Base-by-base conservation (phyloP, 2,329 filamentous ascomycete genomes). In the Exophiala sideris region DNA sequence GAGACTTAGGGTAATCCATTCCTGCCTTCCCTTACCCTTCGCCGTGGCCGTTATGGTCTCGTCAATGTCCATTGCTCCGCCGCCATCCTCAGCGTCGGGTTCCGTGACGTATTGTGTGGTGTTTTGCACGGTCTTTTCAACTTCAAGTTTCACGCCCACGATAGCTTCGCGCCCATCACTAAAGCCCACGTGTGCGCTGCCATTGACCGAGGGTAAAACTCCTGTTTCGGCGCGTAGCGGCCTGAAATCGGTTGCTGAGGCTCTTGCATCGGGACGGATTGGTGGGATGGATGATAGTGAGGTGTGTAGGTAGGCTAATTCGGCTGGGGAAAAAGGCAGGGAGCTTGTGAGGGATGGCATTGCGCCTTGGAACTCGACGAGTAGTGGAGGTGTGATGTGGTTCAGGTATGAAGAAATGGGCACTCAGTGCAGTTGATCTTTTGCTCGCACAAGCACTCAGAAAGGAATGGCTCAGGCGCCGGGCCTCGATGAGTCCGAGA, bases 151-250 rank as follows among this genome's bases (percentile, higher is more conserved):
- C 57, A 96, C 86, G 42, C 94, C 94, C 5, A 96, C 94, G 57
- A 99, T 87, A 5, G 94, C 94, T 72, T 99, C 94, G 1, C 91
- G 95, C 47, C 94, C 94, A 70, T 99, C 94, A 3, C 91, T 85
- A 69, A 97, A 95, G 62, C 92, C 95, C 44, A 99, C 87, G 33
- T 95, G 84, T 56, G 94, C 92, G 71, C 89, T 95, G 57, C 94
- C 94, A 67, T 97, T 95, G 12, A 92, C 87, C 44, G 86, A 85
- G 0, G 94, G 91, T 0, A 99, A 80, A 52, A 97, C 89, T 54
- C 89, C 88, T 50, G 88, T 91, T 76, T 99, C 94, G 56, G 94
- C 94, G 14, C 87, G 84, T 53, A 99, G 77, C 0, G 92, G 90
- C 3, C 94, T 89, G 78, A 97, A 97, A 71, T 96, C 89, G 33